A percentile compares a stretch with the other conserved stretches of the same genome.
phyloP scores from a whole-genome alignment of 129 eudicot genomes.

The Solidago caesia region DNA sequence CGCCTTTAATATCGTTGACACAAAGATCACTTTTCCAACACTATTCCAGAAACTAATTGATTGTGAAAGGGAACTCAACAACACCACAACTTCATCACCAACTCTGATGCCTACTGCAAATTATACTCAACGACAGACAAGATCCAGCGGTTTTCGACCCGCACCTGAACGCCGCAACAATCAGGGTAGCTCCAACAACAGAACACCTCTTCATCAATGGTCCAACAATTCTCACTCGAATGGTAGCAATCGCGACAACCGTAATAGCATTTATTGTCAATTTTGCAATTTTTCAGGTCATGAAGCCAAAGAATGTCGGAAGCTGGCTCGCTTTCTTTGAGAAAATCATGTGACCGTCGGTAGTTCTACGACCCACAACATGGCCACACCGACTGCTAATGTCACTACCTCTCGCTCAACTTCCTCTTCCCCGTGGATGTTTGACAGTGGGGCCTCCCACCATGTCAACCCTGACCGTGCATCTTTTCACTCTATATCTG shows the following conservation, averaged over 20 bases:
- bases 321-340: constrained; percentile 7
- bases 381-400: background rate
- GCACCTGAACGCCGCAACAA: background rate
- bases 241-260: background rate
- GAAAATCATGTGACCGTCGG: constrained; percentile 1
- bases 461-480: constrained; percentile 9
- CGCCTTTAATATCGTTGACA: too few relatives aligned
- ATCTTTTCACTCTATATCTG: constrained; percentile 11
- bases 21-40: too few relatives aligned
- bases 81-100: background rate
- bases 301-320: constrained; percentile 9
- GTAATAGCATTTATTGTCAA: background rate
- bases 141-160: background rate
- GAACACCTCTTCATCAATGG: background rate
- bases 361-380: background rate
- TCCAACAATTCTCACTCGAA: background rate
- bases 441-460: constrained; percentile 5
- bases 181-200: background rate
- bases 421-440: background rate
- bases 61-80: constrained; percentile 11
- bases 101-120: constrained; percentile 14
- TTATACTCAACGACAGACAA: constrained; percentile 8
- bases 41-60: constrained; percentile 11
- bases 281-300: constrained; percentile 2
- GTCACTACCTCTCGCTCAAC: background rate